phyloP scores from a whole-genome alignment of 352 stramenopile species.

The Globisporangium paddicum region DNA sequence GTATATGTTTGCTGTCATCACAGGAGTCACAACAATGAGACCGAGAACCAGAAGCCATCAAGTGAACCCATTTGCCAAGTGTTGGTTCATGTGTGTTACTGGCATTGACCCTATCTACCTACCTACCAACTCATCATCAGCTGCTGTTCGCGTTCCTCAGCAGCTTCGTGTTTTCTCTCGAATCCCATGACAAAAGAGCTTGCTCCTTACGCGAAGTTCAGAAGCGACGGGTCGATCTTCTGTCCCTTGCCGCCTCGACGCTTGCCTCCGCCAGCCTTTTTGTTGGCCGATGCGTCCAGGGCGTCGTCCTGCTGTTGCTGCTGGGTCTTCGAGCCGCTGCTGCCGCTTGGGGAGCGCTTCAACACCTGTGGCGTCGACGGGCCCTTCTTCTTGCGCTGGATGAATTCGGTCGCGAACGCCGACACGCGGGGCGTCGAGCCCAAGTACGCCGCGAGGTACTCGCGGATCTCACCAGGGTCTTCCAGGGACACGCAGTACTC shows the following conservation, averaged over 20 bases:
- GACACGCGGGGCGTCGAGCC: slow-evolving; percentile 94
- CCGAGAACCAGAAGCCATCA: not conserved
- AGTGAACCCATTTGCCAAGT: not conserved
- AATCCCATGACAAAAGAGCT: not conserved
- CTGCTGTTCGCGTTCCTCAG: not conserved
- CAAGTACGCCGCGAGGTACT: slow-evolving; percentile 96
- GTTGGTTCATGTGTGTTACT: not conserved
- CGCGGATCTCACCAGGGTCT: slow-evolving; percentile 91
- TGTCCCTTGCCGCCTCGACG: slow-evolving; percentile 54
- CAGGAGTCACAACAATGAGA: not conserved
- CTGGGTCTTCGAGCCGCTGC: slow-evolving; percentile 15
- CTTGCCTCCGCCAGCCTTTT: slow-evolving; percentile 41
- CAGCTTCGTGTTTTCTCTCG: slow-evolving; percentile 1
- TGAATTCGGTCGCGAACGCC: slow-evolving; percentile 97
- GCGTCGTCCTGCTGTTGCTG: slow-evolving; percentile 13
- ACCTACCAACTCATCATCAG: not conserved
- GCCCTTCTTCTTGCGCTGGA: slow-evolving; percentile 88
- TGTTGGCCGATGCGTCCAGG: slow-evolving; percentile 21
- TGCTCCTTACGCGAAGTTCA: slow-evolving; percentile 35
- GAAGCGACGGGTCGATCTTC: slow-evolving; percentile 68
- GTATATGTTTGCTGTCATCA: not conserved
- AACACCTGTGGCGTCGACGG: slow-evolving; percentile 14
- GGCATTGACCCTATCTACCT: not conserved
- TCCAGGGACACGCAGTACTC: slow-evolving; percentile 95
- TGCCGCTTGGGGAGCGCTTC: slow-evolving; percentile 35